Evolutionary conservation across 352 stramenopile genomes (phyloP).

Genomic region (Phytopythium sindhum): DNA sequence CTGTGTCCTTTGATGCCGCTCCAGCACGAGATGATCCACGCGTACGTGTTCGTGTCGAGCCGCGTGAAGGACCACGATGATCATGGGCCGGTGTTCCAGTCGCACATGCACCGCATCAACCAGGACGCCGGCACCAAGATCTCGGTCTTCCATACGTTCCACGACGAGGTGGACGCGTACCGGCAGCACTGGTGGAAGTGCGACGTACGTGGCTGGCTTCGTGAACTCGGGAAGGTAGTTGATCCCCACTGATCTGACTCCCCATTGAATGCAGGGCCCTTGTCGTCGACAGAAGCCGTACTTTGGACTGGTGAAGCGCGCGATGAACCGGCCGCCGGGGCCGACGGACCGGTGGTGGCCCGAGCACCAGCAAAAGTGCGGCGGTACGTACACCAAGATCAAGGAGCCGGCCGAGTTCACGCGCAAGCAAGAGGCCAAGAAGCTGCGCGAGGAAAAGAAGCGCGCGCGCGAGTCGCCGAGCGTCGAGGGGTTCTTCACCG

Average conservation of each 20-base stretch:
- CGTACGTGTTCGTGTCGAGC: slow-evolving; percentile 83
- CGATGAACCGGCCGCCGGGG: slow-evolving; percentile 84
- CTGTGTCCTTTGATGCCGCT: neutral
- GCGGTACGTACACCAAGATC: slow-evolving; percentile 69
- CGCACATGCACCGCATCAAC: slow-evolving; percentile 82
- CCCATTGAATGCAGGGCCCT: slow-evolving; percentile 48
- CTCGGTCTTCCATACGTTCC: slow-evolving; percentile 88
- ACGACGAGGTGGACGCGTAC: slow-evolving; percentile 87
- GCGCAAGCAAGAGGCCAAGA: slow-evolving; percentile 56
- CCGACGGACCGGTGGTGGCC: slow-evolving; percentile 72
- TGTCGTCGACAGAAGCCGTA: slow-evolving; percentile 61
- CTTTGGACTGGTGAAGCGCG: slow-evolving; percentile 82
- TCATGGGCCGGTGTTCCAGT: slow-evolving; percentile 80
- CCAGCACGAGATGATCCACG: slow-evolving; percentile 91
- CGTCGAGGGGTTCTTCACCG: slow-evolving; percentile 27
- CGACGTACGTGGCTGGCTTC: slow-evolving; percentile 38
- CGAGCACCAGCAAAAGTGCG: slow-evolving; percentile 63
- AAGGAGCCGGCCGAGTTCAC: slow-evolving; percentile 63
- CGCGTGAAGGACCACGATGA: slow-evolving; percentile 80
- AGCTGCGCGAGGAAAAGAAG: slow-evolving; percentile 28
- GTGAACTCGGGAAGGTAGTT: too few relatives aligned
- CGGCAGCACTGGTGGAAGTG: slow-evolving; percentile 86
- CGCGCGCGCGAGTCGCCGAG: slow-evolving; percentile 17
- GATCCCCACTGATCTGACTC: neutral
- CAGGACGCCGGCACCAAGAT: slow-evolving; percentile 59